A percentile compares a stretch with the other conserved stretches of the same genome.
Evolutionary conservation across 345 rosid species (phyloP).

Genomic region (Populus deltoides): DNA sequence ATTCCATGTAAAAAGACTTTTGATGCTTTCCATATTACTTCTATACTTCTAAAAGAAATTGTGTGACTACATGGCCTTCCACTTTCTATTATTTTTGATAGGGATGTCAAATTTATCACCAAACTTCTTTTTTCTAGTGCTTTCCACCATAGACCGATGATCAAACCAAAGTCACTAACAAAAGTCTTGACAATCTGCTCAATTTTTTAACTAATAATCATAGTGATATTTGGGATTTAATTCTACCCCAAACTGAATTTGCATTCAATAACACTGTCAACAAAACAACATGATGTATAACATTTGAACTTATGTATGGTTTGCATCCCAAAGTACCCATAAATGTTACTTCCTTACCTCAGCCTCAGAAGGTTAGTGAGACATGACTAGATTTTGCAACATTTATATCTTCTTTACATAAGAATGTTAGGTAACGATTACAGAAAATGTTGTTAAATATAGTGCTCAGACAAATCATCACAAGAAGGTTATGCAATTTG

Average conservation of each 20-base stretch:
- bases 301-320: neutral
- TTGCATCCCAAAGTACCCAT: neutral
- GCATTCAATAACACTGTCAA: neutral
- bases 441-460: neutral
- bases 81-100: neutral
- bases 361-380: neutral
- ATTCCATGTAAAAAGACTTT: neutral
- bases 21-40: neutral
- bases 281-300: neutral
- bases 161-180: neutral
- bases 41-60: neutral
- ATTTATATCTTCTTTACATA: no score
- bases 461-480: neutral
- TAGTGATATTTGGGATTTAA: neutral
- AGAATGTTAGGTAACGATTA: neutral
- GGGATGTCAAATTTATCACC: neutral
- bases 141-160: neutral
- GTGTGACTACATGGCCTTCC: neutral
- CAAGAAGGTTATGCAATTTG: neutral
- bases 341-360: neutral
- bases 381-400: neutral
- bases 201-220: neutral
- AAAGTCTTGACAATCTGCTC: neutral
- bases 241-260: no score
- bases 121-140: neutral